Conservation (phyloP, 176 grass and related monocot genomes). For the Ananas comosus region DNA sequence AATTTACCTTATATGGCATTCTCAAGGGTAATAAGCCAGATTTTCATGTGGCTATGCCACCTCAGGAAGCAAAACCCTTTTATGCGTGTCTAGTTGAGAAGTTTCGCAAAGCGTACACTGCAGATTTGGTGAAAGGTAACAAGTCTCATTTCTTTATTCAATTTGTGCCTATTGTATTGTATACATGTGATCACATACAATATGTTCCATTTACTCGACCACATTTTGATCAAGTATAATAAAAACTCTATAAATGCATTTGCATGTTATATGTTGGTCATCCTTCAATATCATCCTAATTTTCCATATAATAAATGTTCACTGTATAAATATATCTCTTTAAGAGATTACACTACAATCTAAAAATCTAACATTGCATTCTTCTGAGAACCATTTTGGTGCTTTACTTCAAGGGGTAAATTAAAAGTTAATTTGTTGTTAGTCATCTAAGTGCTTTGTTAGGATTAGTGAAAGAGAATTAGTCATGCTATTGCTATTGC, state of each 20-base stretch:
- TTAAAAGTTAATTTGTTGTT: neutral
- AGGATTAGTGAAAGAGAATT: neutral
- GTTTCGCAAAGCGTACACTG: constrained; percentile 55
- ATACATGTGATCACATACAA: neutral
- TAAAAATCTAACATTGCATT: neutral
- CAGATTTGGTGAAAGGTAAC: constrained; percentile 64
- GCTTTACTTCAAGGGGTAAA: neutral
- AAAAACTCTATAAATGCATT: neutral
- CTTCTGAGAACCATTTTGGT: neutral
- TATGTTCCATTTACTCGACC: neutral
- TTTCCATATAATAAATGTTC: neutral
- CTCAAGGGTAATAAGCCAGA: constrained; percentile 96
- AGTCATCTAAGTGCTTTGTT: neutral
- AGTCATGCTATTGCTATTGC: constrained; percentile 1
- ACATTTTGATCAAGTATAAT: neutral
- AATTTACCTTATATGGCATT: constrained; percentile 91
- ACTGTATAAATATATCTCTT: neutral
- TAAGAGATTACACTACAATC: neutral
- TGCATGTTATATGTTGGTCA: neutral
- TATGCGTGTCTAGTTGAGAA: constrained; percentile 79
- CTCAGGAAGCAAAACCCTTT: constrained; percentile 81
- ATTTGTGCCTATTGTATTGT: constrained; percentile 3
- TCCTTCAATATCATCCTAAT: neutral
- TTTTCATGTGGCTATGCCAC: constrained; percentile 97
- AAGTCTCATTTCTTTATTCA: constrained; percentile 8